Evolutionary conservation across 78 protist genomes (phyloP).

Genomic region (Dictyostelium citrinum): DNA sequence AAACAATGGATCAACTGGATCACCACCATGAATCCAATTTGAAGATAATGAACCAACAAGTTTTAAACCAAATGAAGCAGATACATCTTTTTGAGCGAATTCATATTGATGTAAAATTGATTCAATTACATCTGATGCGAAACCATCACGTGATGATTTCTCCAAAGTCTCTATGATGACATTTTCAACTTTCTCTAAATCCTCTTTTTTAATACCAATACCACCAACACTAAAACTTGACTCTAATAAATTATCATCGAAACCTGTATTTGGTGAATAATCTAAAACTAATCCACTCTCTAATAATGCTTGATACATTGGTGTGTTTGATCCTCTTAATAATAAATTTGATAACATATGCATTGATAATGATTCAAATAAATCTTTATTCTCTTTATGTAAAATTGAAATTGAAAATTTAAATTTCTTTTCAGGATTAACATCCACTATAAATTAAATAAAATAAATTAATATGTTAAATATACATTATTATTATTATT

Average conservation of each 20-base stretch:
- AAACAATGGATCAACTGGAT: slow-evolving; percentile 45
- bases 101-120: slow-evolving; percentile 79
- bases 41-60: slow-evolving; percentile 37
- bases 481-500: no score
- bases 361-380: slow-evolving; percentile 23
- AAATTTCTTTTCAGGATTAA: slow-evolving; percentile 40
- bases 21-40: slow-evolving; percentile 63
- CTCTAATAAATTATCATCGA: slow-evolving; percentile 25
- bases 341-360: slow-evolving; percentile 19
- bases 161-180: slow-evolving; percentile 27
- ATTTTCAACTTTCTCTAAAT: slow-evolving; percentile 43
- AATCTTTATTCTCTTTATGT: slow-evolving; percentile 14
- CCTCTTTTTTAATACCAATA: slow-evolving; percentile 50
- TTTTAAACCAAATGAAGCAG: slow-evolving; percentile 43
- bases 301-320: slow-evolving; percentile 71
- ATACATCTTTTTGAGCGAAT: slow-evolving; percentile 69
- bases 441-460: no score
- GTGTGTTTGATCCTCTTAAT: slow-evolving; percentile 56
- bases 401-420: slow-evolving; percentile 26
- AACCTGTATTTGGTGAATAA: slow-evolving; percentile 71
- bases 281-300: slow-evolving; percentile 52
- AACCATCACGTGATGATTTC: slow-evolving; percentile 16
- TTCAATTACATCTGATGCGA: slow-evolving; percentile 26
- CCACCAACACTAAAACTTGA: slow-evolving; percentile 45
- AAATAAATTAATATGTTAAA: neutral